Evolutionary conservation across 768 basidiomycete genomes (phyloP).

Genomic region (Tulasnella sp.): DNA sequence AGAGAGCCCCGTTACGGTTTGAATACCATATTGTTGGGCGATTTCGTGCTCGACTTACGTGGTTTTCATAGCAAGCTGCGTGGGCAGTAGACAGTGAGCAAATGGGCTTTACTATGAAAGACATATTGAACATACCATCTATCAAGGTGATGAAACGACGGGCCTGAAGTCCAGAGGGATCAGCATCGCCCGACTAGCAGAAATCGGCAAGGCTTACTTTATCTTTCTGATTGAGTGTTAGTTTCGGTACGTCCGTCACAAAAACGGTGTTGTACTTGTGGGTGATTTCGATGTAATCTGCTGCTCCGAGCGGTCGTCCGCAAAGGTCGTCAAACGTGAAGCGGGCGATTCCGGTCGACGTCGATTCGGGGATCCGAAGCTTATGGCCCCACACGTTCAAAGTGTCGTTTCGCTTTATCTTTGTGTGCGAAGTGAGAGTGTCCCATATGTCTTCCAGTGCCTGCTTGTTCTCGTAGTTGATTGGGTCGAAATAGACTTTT

Average conservation of each 20-base stretch:
- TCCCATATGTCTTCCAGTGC: slow-evolving; percentile 81
- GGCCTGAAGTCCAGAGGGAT: slow-evolving; percentile 41
- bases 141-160: slow-evolving; percentile 96
- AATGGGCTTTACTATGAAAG: not conserved
- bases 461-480: slow-evolving; percentile 46
- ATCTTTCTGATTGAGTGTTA: slow-evolving; percentile 81
- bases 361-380: slow-evolving; percentile 63
- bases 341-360: slow-evolving; percentile 52
- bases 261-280: slow-evolving; percentile 81
- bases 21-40: not conserved
- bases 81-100: not conserved
- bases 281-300: slow-evolving; percentile 92
- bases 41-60: slow-evolving; percentile 31
- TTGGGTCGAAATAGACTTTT: slow-evolving; percentile 82
- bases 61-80: slow-evolving; percentile 83
- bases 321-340: slow-evolving; percentile 84
- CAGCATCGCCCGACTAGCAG: not conserved
- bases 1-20: slow-evolving; percentile 10
- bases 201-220: slow-evolving; percentile 36
- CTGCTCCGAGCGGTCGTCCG: slow-evolving; percentile 79
- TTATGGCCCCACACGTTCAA: slow-evolving; percentile 87
- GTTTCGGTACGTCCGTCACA: slow-evolving; percentile 73
- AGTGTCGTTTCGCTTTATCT: slow-evolving; percentile 46
- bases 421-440: slow-evolving; percentile 44
- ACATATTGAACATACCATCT: slow-evolving; percentile 47